Base-by-base conservation (phyloP, 2,329 filamentous ascomycete species). In the Trichophyton mentagrophytes region DNA sequence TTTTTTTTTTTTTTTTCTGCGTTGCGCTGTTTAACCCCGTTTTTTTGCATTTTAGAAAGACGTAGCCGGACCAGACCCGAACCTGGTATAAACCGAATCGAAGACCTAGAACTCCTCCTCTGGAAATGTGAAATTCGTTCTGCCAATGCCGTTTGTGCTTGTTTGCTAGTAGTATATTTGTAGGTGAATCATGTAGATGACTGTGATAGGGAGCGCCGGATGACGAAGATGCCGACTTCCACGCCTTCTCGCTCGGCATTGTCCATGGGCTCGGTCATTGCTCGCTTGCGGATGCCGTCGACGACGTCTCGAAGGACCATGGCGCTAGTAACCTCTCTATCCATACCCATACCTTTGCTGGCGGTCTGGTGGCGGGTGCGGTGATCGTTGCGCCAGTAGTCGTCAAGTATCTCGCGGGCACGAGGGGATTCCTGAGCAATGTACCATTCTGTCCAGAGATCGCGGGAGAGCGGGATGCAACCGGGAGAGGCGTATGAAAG, bases 381-480 rank as follows among this genome's bases (percentile, higher is more conserved):
- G 58, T 65, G 67, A 46, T 71, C 69, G 25, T 73, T 76, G 59
- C 73, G 69, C 71, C 73, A 77, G 63, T 77, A 75, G 20, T 72
- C 60, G 42, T 69, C 72, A 58, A 78, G 68, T 3, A 79, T 73
- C 33, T 80, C 79, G 62, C 81, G 78, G 58, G 85, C 79, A 13
- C 83, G 77, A 9, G 78, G 74, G 66, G 82, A 82, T 68, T 86
- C 84, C 67, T 86, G 84, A 67, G 84, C 82, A 53, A 82, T 79
- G 76, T 81, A 86, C 83, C 83, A 85, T 61, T 85, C 80, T 36
- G 79, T 77, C 84, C 84, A 86, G 1, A 79, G 75, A 20, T 76
- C 72, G 30, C 81, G 75, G 58, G 79, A 77, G 2, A 85, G 71
- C 1, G 72, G 65, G 15, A 82, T 77, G 60, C 77, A 75, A 44